Percentiles rank a stretch among this genome's conserved stretches.
Conservation (phyloP, 306 rosid genomes). For the Cicer bijugum region DNA sequence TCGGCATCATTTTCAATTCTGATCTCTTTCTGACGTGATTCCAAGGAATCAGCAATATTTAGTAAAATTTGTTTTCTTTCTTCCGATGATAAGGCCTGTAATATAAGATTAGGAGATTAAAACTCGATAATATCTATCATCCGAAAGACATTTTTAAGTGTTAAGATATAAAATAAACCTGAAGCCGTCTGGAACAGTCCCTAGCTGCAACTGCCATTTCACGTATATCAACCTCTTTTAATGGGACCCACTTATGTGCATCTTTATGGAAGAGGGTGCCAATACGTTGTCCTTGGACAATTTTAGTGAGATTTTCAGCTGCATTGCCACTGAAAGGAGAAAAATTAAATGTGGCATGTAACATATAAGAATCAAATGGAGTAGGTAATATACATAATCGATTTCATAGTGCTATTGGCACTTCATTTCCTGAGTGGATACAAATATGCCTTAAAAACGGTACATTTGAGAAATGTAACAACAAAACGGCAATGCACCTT, state of each 20-base stretch:
- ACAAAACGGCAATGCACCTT: slow-evolving; percentile 56
- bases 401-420: slow-evolving; percentile 31
- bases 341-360: slow-evolving; percentile 27
- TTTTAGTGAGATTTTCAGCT: slow-evolving; percentile 72
- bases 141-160: slow-evolving; percentile 1
- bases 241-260: slow-evolving; percentile 72
- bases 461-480: slow-evolving; percentile 34
- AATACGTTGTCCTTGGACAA: slow-evolving; percentile 82
- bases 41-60: slow-evolving; percentile 90
- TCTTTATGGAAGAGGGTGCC: slow-evolving; percentile 96
- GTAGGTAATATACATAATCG: slow-evolving; percentile 24
- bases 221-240: slow-evolving; percentile 73
- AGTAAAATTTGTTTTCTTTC: slow-evolving; percentile 82
- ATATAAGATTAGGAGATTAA: slow-evolving; percentile 43
- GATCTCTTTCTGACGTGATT: slow-evolving; percentile 68
- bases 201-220: slow-evolving; percentile 97
- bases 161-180: slow-evolving; percentile 58
- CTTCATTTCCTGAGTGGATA: background rate
- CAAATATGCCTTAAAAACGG: slow-evolving; percentile 8
- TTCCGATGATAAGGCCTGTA: slow-evolving; percentile 76
- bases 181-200: slow-evolving; percentile 94
- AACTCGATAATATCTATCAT: slow-evolving; percentile 33
- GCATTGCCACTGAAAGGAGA: slow-evolving; percentile 73
- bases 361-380: slow-evolving; percentile 38
- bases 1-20: slow-evolving; percentile 86